A percentile compares a stretch with the other conserved stretches of the same genome.
These are phyloP conservation scores for Leptographium radiaticola DNA, from an alignment of 2,329 filamentous ascomycete genomes.

Conservation along the genomic window DNA sequence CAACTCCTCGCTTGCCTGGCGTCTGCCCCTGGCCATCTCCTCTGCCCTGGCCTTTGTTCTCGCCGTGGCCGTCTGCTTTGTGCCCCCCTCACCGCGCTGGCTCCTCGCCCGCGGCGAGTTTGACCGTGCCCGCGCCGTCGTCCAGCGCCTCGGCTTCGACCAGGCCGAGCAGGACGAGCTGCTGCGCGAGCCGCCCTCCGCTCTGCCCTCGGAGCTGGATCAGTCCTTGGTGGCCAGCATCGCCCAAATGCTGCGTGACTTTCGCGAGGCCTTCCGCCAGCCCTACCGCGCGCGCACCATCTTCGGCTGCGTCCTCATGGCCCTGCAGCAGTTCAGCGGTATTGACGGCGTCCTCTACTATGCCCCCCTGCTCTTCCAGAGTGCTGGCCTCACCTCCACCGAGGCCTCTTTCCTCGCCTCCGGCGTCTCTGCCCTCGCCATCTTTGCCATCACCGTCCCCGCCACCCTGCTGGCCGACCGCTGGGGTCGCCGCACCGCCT, in stretches of 20 bases:
- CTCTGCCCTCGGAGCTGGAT: constrained; percentile 16
- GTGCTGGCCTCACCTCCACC: constrained; percentile 41
- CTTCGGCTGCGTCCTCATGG: constrained; percentile 44
- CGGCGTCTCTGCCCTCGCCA: constrained; percentile 43
- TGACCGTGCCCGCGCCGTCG: constrained; percentile 28
- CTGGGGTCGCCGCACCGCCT: constrained; percentile 41
- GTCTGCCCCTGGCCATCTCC: constrained; percentile 33
- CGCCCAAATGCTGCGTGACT: constrained; percentile 17
- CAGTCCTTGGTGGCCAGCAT: constrained; percentile 15
- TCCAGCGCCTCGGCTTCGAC: constrained; percentile 28
- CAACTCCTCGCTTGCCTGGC: constrained; percentile 37
- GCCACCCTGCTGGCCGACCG: constrained; percentile 40
- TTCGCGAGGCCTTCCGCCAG: constrained; percentile 20
- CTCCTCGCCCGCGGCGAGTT: constrained; percentile 28
- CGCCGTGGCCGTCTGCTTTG: constrained; percentile 17
- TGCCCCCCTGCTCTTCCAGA: constrained; percentile 44
- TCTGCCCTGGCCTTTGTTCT: constrained; percentile 22
- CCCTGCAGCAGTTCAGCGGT: constrained; percentile 44
- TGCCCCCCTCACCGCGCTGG: constrained; percentile 44
- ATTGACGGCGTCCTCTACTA: constrained; percentile 51
- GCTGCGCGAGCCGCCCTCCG: constrained; percentile 11
- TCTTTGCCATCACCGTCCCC: constrained; percentile 39
- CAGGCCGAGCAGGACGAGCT: constrained; percentile 29
- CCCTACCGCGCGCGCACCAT: constrained; percentile 30
- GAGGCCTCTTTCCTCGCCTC: constrained; percentile 44